These are phyloP conservation scores for Glycyrrhiza uralensis DNA, from an alignment of 306 rosid genomes.

Conservation along the genomic window DNA sequence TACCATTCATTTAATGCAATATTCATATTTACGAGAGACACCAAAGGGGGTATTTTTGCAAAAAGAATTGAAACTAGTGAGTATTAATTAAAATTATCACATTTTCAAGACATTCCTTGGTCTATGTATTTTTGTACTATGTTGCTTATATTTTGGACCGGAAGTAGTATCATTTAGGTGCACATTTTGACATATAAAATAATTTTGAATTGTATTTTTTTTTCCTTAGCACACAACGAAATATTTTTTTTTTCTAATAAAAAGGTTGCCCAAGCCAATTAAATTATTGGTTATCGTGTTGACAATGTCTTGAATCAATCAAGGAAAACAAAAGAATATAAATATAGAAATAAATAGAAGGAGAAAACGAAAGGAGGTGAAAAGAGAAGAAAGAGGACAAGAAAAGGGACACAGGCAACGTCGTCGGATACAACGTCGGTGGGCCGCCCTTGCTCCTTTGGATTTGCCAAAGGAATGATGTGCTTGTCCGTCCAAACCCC, in stretches of 20 bases:
- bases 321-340: background rate
- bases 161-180: background rate
- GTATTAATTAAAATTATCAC: too few species aligned
- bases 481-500: slow-evolving; percentile 66
- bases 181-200: background rate
- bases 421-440: slow-evolving; percentile 58
- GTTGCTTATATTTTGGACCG: too few species aligned
- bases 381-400: slow-evolving; percentile 26
- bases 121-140: too few species aligned
- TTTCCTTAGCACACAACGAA: background rate
- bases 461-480: slow-evolving; percentile 85
- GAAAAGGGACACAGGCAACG: slow-evolving; percentile 50
- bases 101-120: too few species aligned
- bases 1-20: too few species aligned
- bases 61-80: too few species aligned
- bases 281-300: background rate
- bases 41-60: too few species aligned
- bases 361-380: background rate
- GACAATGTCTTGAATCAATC: slow-evolving; percentile 24
- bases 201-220: background rate
- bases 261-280: background rate
- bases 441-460: slow-evolving; percentile 72
- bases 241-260: background rate
- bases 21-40: too few species aligned
- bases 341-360: background rate